phyloP scores from a whole-genome alignment of 2,329 filamentous ascomycete species.

The Emergomyces africanus region DNA sequence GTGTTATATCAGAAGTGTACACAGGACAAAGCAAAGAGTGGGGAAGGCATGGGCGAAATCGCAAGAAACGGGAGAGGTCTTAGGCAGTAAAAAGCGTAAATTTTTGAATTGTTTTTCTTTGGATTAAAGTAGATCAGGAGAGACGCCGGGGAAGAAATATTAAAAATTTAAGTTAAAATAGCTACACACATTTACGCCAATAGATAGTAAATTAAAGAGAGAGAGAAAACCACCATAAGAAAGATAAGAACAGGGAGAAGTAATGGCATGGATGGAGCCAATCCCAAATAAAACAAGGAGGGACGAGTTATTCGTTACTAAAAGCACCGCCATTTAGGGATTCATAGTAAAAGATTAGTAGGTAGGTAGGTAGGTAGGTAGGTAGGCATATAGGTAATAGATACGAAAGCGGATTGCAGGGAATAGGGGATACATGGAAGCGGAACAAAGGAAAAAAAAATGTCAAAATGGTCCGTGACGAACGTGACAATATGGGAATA shows the following conservation, averaged over 20 bases:
- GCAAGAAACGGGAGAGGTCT: too few species aligned
- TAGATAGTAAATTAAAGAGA: too few species aligned
- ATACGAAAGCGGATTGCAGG: neutral
- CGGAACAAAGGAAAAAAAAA: neutral
- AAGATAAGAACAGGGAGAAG: neutral
- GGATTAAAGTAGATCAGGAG: neutral
- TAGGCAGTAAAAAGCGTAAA: too few species aligned
- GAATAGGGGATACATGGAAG: neutral
- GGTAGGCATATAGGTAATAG: neutral
- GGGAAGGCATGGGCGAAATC: neutral
- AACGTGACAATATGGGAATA: neutral
- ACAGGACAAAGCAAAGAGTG: neutral
- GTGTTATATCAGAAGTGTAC: neutral
- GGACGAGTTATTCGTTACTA: neutral
- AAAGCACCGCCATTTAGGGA: neutral
- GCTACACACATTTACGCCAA: too few species aligned
- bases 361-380: neutral
- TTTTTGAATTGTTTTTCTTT: too few species aligned
- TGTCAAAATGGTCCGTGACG: neutral
- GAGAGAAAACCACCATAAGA: neutral
- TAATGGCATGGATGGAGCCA: neutral
- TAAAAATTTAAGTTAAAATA: too few species aligned
- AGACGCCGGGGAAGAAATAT: too few species aligned
- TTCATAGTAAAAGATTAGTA: neutral
- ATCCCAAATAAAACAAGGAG: neutral